phyloP scores from a whole-genome alignment of 2,329 filamentous ascomycete genomes.

The Fusarium sp. region DNA sequence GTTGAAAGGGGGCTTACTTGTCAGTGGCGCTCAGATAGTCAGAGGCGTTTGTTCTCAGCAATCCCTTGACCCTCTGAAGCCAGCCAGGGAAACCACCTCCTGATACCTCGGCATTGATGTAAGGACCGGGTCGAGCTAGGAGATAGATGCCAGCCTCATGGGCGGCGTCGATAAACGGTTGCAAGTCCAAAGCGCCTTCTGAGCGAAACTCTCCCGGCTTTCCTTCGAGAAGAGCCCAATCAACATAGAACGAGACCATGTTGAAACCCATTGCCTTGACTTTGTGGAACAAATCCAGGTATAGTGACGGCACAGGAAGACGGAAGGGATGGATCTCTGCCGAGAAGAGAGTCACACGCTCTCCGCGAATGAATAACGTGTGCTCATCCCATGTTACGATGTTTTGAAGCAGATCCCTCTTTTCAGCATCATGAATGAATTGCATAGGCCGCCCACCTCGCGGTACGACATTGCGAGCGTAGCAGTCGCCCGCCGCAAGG shows the following conservation, averaged over 20 bases:
- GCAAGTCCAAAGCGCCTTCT: slow-evolving; percentile 76
- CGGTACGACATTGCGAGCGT: slow-evolving; percentile 30
- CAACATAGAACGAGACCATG: slow-evolving; percentile 79
- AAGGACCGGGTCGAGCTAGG: slow-evolving; percentile 76
- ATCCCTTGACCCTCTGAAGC: slow-evolving; percentile 75
- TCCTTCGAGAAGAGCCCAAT: slow-evolving; percentile 83
- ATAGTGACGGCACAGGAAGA: slow-evolving; percentile 58
- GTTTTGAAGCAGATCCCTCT: slow-evolving; percentile 48
- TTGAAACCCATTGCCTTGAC: slow-evolving; percentile 85
- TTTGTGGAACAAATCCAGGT: slow-evolving; percentile 83
- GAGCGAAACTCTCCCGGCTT: slow-evolving; percentile 75
- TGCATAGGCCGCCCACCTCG: slow-evolving; percentile 36
- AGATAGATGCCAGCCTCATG: slow-evolving; percentile 79
- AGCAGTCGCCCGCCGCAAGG: slow-evolving; percentile 6
- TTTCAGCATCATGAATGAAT: slow-evolving; percentile 37
- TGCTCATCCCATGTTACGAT: slow-evolving; percentile 77
- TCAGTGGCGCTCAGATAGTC: slow-evolving; percentile 75
- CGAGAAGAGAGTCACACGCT: slow-evolving; percentile 76
- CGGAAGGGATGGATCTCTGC: slow-evolving; percentile 79
- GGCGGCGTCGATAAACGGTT: slow-evolving; percentile 82
- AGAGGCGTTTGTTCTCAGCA: slow-evolving; percentile 69
- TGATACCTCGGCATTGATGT: slow-evolving; percentile 81
- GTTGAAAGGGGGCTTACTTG: slow-evolving; percentile 57
- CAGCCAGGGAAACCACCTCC: slow-evolving; percentile 86
- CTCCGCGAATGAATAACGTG: slow-evolving; percentile 75